Conservation (phyloP, 2,329 filamentous ascomycete genomes). For the Diaporthe capsici region DNA sequence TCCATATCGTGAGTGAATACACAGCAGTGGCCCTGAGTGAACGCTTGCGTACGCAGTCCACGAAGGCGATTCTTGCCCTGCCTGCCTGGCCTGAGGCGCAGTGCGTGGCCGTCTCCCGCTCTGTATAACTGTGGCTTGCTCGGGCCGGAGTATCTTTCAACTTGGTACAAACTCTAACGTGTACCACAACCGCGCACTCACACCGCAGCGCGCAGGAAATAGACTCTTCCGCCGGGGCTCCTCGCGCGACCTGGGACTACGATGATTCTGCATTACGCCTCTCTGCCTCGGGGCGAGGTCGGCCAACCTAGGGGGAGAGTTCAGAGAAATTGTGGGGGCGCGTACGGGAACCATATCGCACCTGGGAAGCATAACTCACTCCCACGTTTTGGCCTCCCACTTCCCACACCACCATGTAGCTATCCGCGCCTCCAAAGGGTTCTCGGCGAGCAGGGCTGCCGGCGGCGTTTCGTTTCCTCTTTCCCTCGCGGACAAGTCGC, state of each 20-base stretch:
- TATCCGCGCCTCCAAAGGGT: neutral
- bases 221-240: neutral
- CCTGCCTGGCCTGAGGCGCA: neutral
- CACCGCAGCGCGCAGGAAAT: neutral
- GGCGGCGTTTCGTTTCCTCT: conserved; percentile 13
- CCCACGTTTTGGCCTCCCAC: neutral
- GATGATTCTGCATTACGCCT: neutral
- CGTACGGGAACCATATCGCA: neutral
- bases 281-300: neutral
- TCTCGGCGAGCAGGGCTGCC: neutral
- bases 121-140: neutral
- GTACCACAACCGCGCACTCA: neutral
- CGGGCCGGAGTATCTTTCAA: conserved; percentile 17
- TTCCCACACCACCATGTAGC: neutral
- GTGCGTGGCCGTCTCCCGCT: neutral
- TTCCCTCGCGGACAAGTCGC: neutral
- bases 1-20: neutral
- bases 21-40: neutral
- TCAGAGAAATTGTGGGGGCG: neutral
- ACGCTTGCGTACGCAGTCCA: neutral
- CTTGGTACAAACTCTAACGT: conserved; percentile 17
- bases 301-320: neutral
- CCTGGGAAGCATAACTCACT: neutral
- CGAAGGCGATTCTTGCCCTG: neutral
- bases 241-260: neutral